Evolutionary conservation across 257 asterid genomes (phyloP).

Genomic region (Nyctanthes arbortristis): DNA sequence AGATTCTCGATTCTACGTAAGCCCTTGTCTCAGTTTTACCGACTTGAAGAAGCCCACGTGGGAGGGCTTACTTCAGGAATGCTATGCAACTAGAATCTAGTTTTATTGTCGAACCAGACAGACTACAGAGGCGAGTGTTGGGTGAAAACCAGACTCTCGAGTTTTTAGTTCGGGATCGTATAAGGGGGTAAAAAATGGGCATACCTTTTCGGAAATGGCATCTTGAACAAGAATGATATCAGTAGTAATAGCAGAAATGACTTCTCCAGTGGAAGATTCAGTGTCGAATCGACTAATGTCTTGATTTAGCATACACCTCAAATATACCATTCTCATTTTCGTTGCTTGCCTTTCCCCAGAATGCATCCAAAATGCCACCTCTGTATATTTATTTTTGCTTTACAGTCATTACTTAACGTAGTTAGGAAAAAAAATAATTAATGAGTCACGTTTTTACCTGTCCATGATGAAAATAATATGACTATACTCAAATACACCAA

Average conservation of each 20-base stretch:
- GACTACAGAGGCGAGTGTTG: too few species aligned
- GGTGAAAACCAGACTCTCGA: too few species aligned
- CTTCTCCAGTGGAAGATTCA: constrained; percentile 86
- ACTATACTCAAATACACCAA: constrained; percentile 87
- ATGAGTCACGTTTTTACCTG: constrained; percentile 41
- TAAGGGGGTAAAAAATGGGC: background rate
- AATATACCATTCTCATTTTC: constrained; percentile 93
- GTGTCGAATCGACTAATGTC: constrained; percentile 85
- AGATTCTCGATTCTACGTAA: too few species aligned
- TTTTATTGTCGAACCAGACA: too few species aligned
- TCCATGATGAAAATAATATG: constrained; percentile 88
- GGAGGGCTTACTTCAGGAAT: too few species aligned
- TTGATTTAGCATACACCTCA: constrained; percentile 74
- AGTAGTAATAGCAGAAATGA: constrained; percentile 86
- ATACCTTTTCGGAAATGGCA: constrained; percentile 95
- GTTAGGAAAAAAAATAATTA: background rate
- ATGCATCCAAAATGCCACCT: constrained; percentile 99
- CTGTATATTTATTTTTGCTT: constrained; percentile 25
- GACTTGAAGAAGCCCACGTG: too few species aligned
- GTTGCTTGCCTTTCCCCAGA: constrained; percentile 97
- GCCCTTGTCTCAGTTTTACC: too few species aligned
- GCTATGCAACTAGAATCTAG: too few species aligned
- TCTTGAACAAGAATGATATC: constrained; percentile 88
- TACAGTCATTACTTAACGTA: background rate
- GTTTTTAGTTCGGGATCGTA: too few species aligned